phyloP scores from a whole-genome alignment of 2,329 filamentous ascomycete species.

The Cordyceps cateniannulata region DNA sequence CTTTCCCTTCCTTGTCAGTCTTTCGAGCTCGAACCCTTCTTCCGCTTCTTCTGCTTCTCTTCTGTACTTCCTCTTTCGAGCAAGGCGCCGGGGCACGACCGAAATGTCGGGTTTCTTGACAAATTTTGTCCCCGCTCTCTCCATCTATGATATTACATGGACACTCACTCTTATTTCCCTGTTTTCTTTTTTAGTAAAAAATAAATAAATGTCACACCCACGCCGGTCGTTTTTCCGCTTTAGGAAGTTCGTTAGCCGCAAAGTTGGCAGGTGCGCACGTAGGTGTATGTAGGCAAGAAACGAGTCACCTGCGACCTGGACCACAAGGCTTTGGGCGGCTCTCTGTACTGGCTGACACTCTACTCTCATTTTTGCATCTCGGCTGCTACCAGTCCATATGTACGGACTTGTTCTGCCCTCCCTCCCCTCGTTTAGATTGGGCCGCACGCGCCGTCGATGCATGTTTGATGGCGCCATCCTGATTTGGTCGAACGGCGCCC shows the following conservation, averaged over 20 bases:
- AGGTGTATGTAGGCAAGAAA: not conserved
- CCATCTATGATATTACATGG: not conserved
- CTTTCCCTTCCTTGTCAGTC: not conserved
- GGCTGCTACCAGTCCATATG: not conserved
- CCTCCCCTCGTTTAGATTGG: not conserved
- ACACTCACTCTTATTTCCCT: not conserved
- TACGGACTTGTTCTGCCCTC: not conserved
- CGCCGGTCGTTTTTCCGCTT: not conserved
- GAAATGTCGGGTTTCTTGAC: not conserved
- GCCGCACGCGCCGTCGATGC: not conserved
- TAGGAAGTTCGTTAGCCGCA: not conserved
- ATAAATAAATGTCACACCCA: not conserved
- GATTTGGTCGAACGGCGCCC: not conserved
- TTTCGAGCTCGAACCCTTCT: not conserved
- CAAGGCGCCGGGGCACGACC: not conserved
- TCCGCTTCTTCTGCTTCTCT: not conserved
- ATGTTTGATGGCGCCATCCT: not conserved
- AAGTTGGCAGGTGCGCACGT: not conserved
- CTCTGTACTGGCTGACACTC: too few species aligned
- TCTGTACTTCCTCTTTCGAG: not conserved
- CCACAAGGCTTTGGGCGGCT: too few species aligned
- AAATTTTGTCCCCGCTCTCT: not conserved
- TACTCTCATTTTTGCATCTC: too few species aligned
- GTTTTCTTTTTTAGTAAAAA: not conserved
- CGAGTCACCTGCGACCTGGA: not conserved